phyloP scores from a whole-genome alignment of 2,329 filamentous ascomycete species.

The Cercospora sp. region DNA sequence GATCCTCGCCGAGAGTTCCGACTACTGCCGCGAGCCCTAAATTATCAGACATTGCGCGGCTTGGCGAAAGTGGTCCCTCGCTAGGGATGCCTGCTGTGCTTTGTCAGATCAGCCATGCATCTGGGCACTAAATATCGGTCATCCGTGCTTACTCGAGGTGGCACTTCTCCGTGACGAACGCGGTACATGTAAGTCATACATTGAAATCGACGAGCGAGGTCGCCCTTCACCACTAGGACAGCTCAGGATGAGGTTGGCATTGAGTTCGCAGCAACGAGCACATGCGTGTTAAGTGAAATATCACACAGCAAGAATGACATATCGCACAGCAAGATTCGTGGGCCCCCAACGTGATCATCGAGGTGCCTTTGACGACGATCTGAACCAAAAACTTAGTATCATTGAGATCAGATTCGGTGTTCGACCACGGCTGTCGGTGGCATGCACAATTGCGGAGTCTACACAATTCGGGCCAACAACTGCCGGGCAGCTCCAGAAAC shows the following conservation, averaged over 20 bases:
- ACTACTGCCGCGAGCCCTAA: background rate
- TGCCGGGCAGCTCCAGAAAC: background rate
- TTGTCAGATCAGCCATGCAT: background rate
- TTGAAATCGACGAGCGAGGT: background rate
- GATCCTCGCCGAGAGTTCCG: background rate
- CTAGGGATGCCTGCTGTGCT: background rate
- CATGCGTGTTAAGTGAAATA: background rate
- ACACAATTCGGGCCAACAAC: background rate
- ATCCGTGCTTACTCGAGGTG: background rate
- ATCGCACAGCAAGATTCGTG: background rate
- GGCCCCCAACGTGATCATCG: background rate
- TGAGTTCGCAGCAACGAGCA: background rate
- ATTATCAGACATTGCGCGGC: background rate
- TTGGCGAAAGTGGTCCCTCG: background rate
- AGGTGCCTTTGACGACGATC: background rate
- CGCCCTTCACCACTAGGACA: background rate
- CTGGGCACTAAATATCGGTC: background rate
- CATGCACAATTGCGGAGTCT: background rate
- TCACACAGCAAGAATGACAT: background rate
- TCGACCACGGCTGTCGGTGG: background rate
- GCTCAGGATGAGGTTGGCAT: background rate
- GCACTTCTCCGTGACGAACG: background rate
- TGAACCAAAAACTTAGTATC: background rate
- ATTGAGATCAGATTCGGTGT: background rate
- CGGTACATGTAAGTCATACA: background rate